These are phyloP conservation scores for Diaporthe sp. DNA, from an alignment of 2,329 filamentous ascomycete species.

Conservation along the genomic window DNA sequence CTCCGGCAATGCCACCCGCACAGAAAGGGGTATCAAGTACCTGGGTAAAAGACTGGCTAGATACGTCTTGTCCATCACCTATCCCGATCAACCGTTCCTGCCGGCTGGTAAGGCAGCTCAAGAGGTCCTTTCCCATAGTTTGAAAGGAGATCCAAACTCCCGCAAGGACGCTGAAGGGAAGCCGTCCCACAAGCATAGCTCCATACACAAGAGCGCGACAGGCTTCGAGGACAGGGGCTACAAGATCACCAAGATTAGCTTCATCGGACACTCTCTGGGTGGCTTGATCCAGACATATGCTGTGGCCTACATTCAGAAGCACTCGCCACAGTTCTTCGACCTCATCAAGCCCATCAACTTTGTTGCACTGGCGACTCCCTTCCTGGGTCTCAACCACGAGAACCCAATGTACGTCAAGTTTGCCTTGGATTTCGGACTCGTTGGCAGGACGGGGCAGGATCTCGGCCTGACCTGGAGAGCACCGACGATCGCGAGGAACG, in stretches of 20 bases:
- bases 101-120: constrained; percentile 69
- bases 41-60: constrained; percentile 94
- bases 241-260: constrained; percentile 93
- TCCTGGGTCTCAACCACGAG: constrained; percentile 94
- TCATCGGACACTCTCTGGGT: constrained; percentile 91
- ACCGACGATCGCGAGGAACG: constrained; percentile 85
- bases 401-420: constrained; percentile 98
- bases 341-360: constrained; percentile 91
- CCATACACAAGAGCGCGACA: constrained; percentile 55
- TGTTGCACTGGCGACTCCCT: constrained; percentile 86
- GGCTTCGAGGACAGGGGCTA: constrained; percentile 70
- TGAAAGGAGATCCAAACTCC: constrained; percentile 56
- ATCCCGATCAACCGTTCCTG: constrained; percentile 91
- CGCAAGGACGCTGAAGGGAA: constrained; percentile 50
- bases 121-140: constrained; percentile 55
- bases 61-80: constrained; percentile 89
- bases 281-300: constrained; percentile 94
- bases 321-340: constrained; percentile 91
- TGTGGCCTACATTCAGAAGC: constrained; percentile 95
- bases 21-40: constrained; percentile 96
- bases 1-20: constrained; percentile 88
- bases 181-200: constrained; percentile 62
- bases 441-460: constrained; percentile 96
- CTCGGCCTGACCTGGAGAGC: constrained; percentile 94
- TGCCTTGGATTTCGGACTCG: constrained; percentile 93